Evolutionary conservation across 768 basidiomycete genomes (phyloP), one percentile per base, ranked within the genome.

Genomic region (Porpolomopsis calyptriformis): DNA sequence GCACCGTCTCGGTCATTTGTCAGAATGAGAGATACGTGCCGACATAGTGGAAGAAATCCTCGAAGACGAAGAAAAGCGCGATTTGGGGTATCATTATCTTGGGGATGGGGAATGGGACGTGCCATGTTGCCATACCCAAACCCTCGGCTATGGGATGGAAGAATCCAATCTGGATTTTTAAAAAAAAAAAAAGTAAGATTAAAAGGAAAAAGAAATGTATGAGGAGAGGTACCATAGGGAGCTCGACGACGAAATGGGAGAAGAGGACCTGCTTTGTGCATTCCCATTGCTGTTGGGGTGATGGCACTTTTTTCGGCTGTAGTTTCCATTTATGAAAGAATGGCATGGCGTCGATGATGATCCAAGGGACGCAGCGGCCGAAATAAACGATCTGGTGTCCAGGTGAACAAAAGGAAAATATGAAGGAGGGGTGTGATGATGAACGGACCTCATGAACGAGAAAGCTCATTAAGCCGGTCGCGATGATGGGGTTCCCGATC

Each of bases 311-410:
- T 53, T 60, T 73, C 3, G 88, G 81, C 60, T 98, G 94, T 3
- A 98, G 71, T 64, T 98, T 98, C 87, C 87, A 98, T 64, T 77
- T 73, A 39, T 77, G 76, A 69, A 98, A 99, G 69, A 90, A 97
- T 1, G 91, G 91, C 26, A 92, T 88, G 2, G 80, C 69, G 64
- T 99, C 96, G 60, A 97, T 82, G 64, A 96, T 85, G 55, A 97
- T 84, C 89, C 91, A 96, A 0, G 93, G 96, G 14, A 98, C 63
- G 52, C 83, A 82, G 19, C 96, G 85, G 31, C 94, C 96, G 58
- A 99, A 99, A 69, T 99, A 99, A 7, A 97, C 89, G 57, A 91
- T 64, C 93, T 96, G 50, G 37, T 25, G 20, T 24, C 39, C 18
- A 47, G 10, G 22, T 39, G 20, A 7, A 22, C 6, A 29, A 18